A percentile compares a stretch with the other conserved stretches of the same genome.
phyloP scores from a whole-genome alignment of 2,329 filamentous ascomycete species.

The Penicillium corylophilum region DNA sequence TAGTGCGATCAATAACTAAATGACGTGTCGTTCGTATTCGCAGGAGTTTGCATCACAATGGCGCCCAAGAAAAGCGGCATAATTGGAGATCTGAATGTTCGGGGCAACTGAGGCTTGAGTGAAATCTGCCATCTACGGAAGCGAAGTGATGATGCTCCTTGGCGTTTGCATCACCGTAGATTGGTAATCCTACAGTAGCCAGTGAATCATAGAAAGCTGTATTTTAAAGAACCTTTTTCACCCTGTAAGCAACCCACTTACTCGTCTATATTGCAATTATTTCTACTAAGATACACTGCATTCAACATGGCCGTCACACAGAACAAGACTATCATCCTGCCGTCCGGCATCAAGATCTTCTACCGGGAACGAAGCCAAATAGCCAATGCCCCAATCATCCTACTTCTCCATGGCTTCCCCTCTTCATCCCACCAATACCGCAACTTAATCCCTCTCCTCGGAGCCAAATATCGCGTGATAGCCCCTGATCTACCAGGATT shows the following conservation, averaged over 20 bases:
- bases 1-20: neutral
- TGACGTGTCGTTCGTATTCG: too few relatives aligned
- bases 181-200: neutral
- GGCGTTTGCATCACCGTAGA: neutral
- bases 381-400: slow-evolving; percentile 36
- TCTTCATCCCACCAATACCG: slow-evolving; percentile 49
- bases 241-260: neutral
- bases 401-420: slow-evolving; percentile 51
- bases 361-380: slow-evolving; percentile 38
- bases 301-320: neutral
- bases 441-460: slow-evolving; percentile 47
- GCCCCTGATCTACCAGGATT: slow-evolving; percentile 62
- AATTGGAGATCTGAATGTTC: neutral
- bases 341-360: slow-evolving; percentile 31
- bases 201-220: too few relatives aligned
- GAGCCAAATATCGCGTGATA: slow-evolving; percentile 46
- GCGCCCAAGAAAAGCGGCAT: too few relatives aligned
- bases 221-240: neutral
- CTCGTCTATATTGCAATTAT: neutral
- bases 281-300: neutral
- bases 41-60: too few relatives aligned
- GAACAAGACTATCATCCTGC: neutral
- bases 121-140: neutral
- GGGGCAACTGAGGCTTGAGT: too few relatives aligned
- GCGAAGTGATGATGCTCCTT: neutral